Evolutionary conservation across 768 basidiomycete species (phyloP).

Genomic region (Naematelia aurantialba): DNA sequence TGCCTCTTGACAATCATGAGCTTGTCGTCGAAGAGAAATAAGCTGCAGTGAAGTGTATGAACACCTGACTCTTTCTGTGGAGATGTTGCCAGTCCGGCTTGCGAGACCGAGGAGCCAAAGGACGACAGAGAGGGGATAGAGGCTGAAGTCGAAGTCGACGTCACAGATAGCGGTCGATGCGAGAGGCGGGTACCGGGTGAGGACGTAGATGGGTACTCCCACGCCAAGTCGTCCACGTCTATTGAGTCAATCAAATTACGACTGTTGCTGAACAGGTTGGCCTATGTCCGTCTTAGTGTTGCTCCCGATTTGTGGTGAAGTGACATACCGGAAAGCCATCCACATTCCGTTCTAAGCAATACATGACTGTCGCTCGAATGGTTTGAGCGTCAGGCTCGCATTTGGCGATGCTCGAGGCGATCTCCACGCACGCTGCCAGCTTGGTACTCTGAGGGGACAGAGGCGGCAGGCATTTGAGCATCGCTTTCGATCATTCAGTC

Average conservation of each 20-base stretch:
- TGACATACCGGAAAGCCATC: conserved; percentile 72
- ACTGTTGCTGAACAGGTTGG: conserved; percentile 80
- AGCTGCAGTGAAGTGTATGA: conserved; percentile 61
- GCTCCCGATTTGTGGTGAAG: background rate
- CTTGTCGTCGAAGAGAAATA: conserved; percentile 93
- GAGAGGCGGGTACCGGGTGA: conserved; percentile 12
- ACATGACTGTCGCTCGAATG: conserved; percentile 80
- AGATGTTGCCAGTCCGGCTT: conserved; percentile 30
- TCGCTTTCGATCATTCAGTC: conserved; percentile 55
- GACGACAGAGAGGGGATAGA: conserved; percentile 53
- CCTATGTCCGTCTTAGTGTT: conserved; percentile 44
- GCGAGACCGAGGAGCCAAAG: conserved; percentile 19
- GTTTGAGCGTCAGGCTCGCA: conserved; percentile 92
- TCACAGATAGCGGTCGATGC: background rate
- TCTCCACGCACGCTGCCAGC: conserved; percentile 76
- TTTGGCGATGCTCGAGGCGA: conserved; percentile 82
- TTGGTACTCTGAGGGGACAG: conserved; percentile 73
- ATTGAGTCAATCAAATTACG: conserved; percentile 86
- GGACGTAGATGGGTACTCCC: conserved; percentile 21
- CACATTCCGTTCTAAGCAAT: conserved; percentile 74
- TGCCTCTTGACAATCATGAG: conserved; percentile 84
- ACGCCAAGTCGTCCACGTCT: conserved; percentile 73
- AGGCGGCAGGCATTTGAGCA: conserved; percentile 82
- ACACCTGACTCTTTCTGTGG: conserved; percentile 47
- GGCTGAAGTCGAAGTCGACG: conserved; percentile 51